Evolutionary conservation across 2,329 filamentous ascomycete genomes (phyloP).

Genomic region (Fusarium sp.): DNA sequence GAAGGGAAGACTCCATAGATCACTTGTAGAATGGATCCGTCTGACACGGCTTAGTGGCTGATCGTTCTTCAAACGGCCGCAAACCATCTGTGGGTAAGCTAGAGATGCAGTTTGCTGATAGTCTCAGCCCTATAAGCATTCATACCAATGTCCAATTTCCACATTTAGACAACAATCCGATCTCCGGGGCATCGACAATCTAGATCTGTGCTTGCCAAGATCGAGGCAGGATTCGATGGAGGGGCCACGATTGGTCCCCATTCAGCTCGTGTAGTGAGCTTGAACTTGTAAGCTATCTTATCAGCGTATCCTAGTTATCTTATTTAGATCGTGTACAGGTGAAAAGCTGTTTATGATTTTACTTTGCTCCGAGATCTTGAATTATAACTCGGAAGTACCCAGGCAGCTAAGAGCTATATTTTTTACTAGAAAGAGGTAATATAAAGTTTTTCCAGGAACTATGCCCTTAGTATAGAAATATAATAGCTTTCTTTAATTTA

Average conservation of each 20-base stretch:
- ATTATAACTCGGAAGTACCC: rapidly evolving
- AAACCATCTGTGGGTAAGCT: not conserved
- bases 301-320: rapidly evolving
- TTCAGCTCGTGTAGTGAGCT: not conserved
- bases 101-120: not conserved
- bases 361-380: too few relatives aligned
- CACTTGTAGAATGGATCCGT: not conserved
- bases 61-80: rapidly evolving
- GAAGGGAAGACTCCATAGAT: rapidly evolving
- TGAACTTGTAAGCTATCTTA: not conserved
- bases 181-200: rapidly evolving
- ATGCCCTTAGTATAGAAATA: rapidly evolving
- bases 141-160: not conserved
- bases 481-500: rapidly evolving
- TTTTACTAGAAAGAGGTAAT: rapidly evolving
- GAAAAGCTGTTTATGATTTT: not conserved
- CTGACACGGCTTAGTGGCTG: not conserved
- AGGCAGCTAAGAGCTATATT: rapidly evolving
- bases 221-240: not conserved
- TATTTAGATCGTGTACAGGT: rapidly evolving
- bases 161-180: not conserved
- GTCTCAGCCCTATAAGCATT: not conserved
- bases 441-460: rapidly evolving
- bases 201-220: not conserved
- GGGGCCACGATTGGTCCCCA: rapidly evolving